Conservation (phyloP, 2,329 filamentous ascomycete genomes). For the Rutstroemia sp. region DNA sequence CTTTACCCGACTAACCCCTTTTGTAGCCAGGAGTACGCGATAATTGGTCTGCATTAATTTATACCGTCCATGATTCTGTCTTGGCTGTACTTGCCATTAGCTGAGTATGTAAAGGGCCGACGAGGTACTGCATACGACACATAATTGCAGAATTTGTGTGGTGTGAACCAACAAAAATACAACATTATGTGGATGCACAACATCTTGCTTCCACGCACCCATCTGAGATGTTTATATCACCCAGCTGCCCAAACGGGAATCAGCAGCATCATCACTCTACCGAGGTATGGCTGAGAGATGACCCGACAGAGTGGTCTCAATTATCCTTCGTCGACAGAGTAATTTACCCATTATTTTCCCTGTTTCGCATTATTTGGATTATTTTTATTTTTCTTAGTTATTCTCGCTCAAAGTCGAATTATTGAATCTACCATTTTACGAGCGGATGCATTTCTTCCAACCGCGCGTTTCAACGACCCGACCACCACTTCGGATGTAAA, state of each 20-base stretch:
- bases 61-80: not conserved
- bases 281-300: not conserved
- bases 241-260: not conserved
- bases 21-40: not conserved
- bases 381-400: not conserved
- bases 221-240: not conserved
- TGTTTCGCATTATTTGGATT: too few relatives aligned
- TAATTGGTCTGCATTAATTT: not conserved
- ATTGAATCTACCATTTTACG: not conserved
- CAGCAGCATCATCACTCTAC: not conserved
- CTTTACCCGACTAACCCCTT: too few relatives aligned
- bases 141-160: not conserved
- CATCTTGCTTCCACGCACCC: not conserved
- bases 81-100: too few relatives aligned
- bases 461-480: conserved; percentile 5
- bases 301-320: conserved; percentile 5
- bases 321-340: not conserved
- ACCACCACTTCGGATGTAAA: not conserved
- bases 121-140: not conserved
- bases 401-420: not conserved
- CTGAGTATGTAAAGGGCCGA: not conserved
- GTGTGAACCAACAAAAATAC: not conserved
- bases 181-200: not conserved
- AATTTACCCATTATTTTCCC: not conserved
- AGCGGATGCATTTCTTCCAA: not conserved